Conservation (phyloP, 441 rosid species). For the Erysimum pusillum region DNA sequence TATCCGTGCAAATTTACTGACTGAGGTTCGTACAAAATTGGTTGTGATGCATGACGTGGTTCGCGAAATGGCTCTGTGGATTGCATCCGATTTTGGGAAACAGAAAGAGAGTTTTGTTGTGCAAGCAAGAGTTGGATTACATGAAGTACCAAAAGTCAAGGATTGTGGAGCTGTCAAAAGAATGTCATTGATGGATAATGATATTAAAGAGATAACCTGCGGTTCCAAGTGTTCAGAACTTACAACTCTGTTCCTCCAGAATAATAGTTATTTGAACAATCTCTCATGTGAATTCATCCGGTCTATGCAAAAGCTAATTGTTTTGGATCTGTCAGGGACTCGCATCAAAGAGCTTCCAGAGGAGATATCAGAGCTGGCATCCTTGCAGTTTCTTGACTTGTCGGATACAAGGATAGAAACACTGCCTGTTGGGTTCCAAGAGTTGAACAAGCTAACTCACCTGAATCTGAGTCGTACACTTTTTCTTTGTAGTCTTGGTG, state of each 20-base stretch:
- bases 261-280: not conserved
- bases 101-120: slow-evolving; percentile 16
- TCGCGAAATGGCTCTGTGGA: slow-evolving; percentile 36
- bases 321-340: slow-evolving; percentile 42
- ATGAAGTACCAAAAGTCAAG: slow-evolving; percentile 24
- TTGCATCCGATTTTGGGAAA: slow-evolving; percentile 35
- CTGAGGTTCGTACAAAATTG: not conserved
- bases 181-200: slow-evolving; percentile 44
- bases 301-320: slow-evolving; percentile 44
- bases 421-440: slow-evolving; percentile 42
- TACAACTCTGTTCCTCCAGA: slow-evolving; percentile 39
- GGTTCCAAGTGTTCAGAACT: slow-evolving; percentile 28
- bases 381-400: slow-evolving; percentile 41
- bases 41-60: slow-evolving; percentile 46
- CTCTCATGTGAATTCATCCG: slow-evolving; percentile 32
- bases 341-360: slow-evolving; percentile 28
- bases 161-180: slow-evolving; percentile 41
- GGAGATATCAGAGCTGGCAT: slow-evolving; percentile 1
- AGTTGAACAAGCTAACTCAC: slow-evolving; percentile 40
- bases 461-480: slow-evolving; percentile 21
- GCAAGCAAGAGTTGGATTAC: not conserved
- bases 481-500: slow-evolving; percentile 23
- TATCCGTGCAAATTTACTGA: slow-evolving; percentile 41
- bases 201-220: slow-evolving; percentile 25
- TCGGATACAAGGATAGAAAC: slow-evolving; percentile 1